Base-by-base conservation (phyloP, 345 rosid genomes). In the Gossypioides kirkii region DNA sequence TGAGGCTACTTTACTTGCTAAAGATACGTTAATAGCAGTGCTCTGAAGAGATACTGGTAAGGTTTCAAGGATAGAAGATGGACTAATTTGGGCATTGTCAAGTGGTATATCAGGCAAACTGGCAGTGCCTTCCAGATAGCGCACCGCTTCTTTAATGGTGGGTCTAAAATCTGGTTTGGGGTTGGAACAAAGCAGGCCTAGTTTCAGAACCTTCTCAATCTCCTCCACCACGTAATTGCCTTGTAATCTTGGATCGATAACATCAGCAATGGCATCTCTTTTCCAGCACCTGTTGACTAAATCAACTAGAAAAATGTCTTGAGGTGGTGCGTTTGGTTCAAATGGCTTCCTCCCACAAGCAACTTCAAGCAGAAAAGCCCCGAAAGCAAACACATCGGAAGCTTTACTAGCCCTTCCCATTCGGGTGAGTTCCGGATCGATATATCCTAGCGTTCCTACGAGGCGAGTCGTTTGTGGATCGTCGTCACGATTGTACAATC, bases 331-430 rank as follows among this genome's bases (percentile, higher is more conserved):
- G 25, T 13, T 54, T 1, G 73, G 53, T 28, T 84, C 87, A 18
- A 86, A 67, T 2, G 87, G 89, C 45, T 74, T 84, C 78, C 83
- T 82, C 18, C 89, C 87, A 17, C 86, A 84, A 0, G 86, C 80
- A 23, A 86, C 87, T 74, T 84, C 87, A 0, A 86, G 86, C 78
- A 86, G 45, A 59, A 82, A 78, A 2, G 72, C 82, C 18, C 86
- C 89, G 59, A 86, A 84, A 6, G 87, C 80, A 32, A 76, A 84
- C 18, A 86, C 82, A 77, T 86, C 89, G 6, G 86, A 73, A 38
- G 78, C 72, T 1, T 69, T 54, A 22, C 80, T 71, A 11, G 87
- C 81, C 56, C 69, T 80, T 56, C 87, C 89, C 26, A 76, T 82
- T 67, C 76, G 78, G 38, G 78, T 68, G 20, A 84, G 71, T 76